These are phyloP conservation scores for Aspergillus ochraceus DNA, from an alignment of 2,329 filamentous ascomycete species.

Conservation along the genomic window DNA sequence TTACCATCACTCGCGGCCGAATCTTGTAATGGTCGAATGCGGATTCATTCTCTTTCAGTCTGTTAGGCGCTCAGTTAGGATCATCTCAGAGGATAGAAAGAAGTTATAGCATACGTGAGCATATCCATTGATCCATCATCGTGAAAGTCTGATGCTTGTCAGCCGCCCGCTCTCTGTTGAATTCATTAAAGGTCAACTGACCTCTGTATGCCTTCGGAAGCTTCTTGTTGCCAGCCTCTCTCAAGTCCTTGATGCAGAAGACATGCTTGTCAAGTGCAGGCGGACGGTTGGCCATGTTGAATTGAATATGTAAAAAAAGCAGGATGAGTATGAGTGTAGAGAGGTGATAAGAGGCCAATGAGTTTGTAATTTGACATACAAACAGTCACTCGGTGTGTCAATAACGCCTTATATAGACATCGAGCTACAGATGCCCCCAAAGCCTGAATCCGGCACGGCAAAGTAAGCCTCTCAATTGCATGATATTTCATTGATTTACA, in stretches of 20 bases:
- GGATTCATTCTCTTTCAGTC: conserved; percentile 50
- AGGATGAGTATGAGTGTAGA: background rate
- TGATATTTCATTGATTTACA: background rate
- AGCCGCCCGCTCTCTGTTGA: background rate
- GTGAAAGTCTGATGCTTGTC: conserved; percentile 47
- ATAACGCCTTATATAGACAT: background rate
- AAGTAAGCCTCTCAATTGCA: background rate
- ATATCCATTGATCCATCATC: conserved; percentile 57
- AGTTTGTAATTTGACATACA: background rate
- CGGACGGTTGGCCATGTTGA: conserved; percentile 19
- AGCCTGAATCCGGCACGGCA: background rate
- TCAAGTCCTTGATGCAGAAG: conserved; percentile 33
- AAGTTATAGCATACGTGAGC: conserved; percentile 35
- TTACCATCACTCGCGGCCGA: conserved; percentile 41
- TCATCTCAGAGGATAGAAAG: background rate
- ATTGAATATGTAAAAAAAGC: background rate
- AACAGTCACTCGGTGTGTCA: background rate
- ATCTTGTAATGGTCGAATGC: conserved; percentile 52
- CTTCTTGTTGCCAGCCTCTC: conserved; percentile 33
- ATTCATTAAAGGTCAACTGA: background rate
- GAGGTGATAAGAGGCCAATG: background rate
- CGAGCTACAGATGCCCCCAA: background rate
- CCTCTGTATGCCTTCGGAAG: conserved; percentile 36
- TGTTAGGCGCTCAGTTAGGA: conserved; percentile 2
- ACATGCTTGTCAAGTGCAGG: conserved; percentile 13